phyloP scores from a whole-genome alignment of 768 basidiomycete genomes.

The Naganishia kalamii region DNA sequence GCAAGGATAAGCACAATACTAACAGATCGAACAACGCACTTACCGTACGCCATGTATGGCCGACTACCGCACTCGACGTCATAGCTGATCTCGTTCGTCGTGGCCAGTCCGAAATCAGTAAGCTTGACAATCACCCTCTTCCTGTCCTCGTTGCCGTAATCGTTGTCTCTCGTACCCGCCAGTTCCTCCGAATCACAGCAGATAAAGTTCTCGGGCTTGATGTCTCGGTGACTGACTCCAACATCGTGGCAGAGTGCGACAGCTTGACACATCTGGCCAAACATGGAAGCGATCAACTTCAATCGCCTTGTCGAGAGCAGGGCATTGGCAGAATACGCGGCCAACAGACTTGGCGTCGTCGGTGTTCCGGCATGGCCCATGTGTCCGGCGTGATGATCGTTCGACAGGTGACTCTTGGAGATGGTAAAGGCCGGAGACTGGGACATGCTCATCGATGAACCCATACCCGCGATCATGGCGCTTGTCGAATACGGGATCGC shows the following conservation, averaged over 20 bases:
- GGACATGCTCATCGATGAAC: slow-evolving; percentile 11
- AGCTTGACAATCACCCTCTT: slow-evolving; percentile 92
- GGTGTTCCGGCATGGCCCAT: slow-evolving; percentile 55
- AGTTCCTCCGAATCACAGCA: slow-evolving; percentile 46
- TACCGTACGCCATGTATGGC: slow-evolving; percentile 97
- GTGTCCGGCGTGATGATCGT: slow-evolving; percentile 30
- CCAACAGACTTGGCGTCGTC: slow-evolving; percentile 86
- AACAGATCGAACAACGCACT: slow-evolving; percentile 37
- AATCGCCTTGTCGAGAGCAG: slow-evolving; percentile 81
- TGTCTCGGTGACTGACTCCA: slow-evolving; percentile 89
- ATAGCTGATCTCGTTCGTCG: slow-evolving; percentile 75
- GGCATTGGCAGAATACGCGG: slow-evolving; percentile 66
- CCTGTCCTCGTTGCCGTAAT: slow-evolving; percentile 51
- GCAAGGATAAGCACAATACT: not conserved
- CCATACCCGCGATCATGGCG: slow-evolving; percentile 37
- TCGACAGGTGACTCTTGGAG: slow-evolving; percentile 28
- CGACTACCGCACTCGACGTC: slow-evolving; percentile 99
- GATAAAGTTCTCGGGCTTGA: slow-evolving; percentile 87
- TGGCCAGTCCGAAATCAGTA: slow-evolving; percentile 92
- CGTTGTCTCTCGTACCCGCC: slow-evolving; percentile 24
- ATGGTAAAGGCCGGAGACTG: slow-evolving; percentile 37
- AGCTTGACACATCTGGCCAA: slow-evolving; percentile 96
- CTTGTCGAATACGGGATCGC: slow-evolving; percentile 44
- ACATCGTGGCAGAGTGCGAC: slow-evolving; percentile 88
- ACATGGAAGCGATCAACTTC: slow-evolving; percentile 92